Evolutionary conservation across 2,329 filamentous ascomycete species (phyloP).

Genomic region (Pseudocercospora musae): DNA sequence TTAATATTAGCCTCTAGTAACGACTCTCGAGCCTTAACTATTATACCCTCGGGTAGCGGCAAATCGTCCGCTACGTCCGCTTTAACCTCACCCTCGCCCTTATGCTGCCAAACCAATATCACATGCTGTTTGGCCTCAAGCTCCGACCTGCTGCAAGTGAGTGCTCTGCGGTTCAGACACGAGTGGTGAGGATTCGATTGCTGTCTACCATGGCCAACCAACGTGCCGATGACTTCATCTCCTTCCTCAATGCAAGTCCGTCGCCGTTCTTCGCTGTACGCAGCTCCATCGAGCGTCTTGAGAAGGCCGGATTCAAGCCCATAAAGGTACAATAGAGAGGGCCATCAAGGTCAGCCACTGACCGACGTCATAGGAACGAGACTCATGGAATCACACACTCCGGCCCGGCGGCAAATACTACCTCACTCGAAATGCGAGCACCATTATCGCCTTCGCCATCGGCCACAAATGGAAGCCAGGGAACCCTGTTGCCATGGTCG

Average conservation of each 20-base stretch:
- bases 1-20: too few relatives aligned
- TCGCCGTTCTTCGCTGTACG: slow-evolving; percentile 91
- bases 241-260: slow-evolving; percentile 91
- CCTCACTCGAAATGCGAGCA: slow-evolving; percentile 88
- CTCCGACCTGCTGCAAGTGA: not conserved
- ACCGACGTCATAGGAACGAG: slow-evolving; percentile 62
- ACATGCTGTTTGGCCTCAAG: not conserved
- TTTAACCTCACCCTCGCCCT: too few relatives aligned
- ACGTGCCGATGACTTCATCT: slow-evolving; percentile 75
- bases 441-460: slow-evolving; percentile 88
- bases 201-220: slow-evolving; percentile 33
- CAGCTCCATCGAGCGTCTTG: slow-evolving; percentile 70
- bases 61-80: too few relatives aligned
- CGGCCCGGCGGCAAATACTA: slow-evolving; percentile 92
- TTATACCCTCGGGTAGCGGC: too few relatives aligned
- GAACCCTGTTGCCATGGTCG: slow-evolving; percentile 87
- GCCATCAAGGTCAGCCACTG: slow-evolving; percentile 3
- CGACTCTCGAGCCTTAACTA: too few relatives aligned
- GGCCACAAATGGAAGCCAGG: slow-evolving; percentile 88
- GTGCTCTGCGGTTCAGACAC: not conserved
- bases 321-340: slow-evolving; percentile 60
- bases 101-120: not conserved
- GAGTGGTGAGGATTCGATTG: not conserved
- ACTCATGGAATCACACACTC: slow-evolving; percentile 78
- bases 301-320: slow-evolving; percentile 78